Percentiles rank a stretch among this genome's conserved stretches.
Evolutionary conservation across 2,329 filamentous ascomycete genomes (phyloP).

Genomic region (Neonectria neomacrospora): DNA sequence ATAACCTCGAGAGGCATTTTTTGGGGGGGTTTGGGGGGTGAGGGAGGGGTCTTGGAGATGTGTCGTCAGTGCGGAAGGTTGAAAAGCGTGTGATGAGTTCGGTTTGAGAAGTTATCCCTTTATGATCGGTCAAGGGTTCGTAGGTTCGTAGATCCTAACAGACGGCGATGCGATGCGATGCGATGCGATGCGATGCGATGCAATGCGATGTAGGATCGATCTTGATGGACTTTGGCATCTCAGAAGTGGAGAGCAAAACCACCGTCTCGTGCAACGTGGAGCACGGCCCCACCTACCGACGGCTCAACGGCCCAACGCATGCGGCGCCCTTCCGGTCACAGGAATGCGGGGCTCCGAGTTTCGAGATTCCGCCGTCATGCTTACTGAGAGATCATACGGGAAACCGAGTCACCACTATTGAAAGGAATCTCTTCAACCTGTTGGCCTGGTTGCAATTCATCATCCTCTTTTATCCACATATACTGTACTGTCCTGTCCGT

Average conservation of each 20-base stretch:
- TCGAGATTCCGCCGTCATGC: not conserved
- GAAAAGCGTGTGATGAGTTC: not conserved
- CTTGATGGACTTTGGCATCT: constrained; percentile 16
- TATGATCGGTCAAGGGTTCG: not conserved
- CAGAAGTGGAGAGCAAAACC: not conserved
- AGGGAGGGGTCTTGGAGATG: not conserved
- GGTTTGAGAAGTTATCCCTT: not conserved
- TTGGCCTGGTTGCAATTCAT: no score
- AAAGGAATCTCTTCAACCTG: not conserved
- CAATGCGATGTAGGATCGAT: constrained; percentile 5
- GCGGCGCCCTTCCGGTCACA: constrained; percentile 4
- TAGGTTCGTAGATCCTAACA: not conserved
- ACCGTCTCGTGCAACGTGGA: constrained; percentile 12
- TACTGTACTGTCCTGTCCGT: no score
- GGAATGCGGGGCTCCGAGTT: not conserved
- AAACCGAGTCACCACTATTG: not conserved
- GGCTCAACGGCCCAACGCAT: not conserved
- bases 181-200: no score
- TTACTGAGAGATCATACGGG: not conserved
- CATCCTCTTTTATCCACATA: not conserved
- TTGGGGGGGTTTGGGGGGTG: no score
- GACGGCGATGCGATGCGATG: no score
- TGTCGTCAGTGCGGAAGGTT: not conserved
- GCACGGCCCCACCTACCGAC: constrained; percentile 14
- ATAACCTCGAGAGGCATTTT: constrained; percentile 76